These are phyloP conservation scores for Cercospora citrullina DNA, from an alignment of 2,329 filamentous ascomycete species.

Conservation along the genomic window DNA sequence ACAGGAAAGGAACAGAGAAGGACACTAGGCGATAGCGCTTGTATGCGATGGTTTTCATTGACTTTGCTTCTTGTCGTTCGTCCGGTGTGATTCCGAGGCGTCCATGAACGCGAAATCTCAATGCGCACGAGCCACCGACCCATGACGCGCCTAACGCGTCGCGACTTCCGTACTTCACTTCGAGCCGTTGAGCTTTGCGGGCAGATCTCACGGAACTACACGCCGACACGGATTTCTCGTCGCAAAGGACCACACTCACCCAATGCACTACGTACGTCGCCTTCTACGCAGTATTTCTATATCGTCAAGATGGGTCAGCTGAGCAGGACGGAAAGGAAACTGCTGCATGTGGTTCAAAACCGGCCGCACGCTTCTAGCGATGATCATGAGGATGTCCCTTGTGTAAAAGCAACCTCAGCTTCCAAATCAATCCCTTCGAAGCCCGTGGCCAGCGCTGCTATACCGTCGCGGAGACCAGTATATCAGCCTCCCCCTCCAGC, in stretches of 20 bases:
- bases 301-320: constrained; percentile 7
- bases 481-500: not conserved
- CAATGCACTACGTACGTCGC: not conserved
- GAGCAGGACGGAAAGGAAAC: constrained; percentile 11
- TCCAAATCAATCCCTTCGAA: not conserved
- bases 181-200: not conserved
- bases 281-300: not conserved
- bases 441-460: not conserved
- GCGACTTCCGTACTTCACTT: not conserved
- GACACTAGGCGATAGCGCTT: constrained; percentile 2
- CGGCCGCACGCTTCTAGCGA: constrained; percentile 41
- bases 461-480: not conserved
- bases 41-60: not conserved
- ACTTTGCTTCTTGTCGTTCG: not conserved
- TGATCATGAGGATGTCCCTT: constrained; percentile 39
- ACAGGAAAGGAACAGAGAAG: not conserved
- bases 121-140: not conserved
- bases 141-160: constrained; percentile 1
- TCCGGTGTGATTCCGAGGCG: not conserved
- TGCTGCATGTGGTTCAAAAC: constrained; percentile 38
- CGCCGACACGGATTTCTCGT: not conserved
- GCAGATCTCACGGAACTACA: not conserved
- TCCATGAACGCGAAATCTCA: not conserved
- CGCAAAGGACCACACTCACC: not conserved
- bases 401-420: not conserved